Conservation (phyloP, 129 eudicot genomes). For the Deinandra increscens region DNA sequence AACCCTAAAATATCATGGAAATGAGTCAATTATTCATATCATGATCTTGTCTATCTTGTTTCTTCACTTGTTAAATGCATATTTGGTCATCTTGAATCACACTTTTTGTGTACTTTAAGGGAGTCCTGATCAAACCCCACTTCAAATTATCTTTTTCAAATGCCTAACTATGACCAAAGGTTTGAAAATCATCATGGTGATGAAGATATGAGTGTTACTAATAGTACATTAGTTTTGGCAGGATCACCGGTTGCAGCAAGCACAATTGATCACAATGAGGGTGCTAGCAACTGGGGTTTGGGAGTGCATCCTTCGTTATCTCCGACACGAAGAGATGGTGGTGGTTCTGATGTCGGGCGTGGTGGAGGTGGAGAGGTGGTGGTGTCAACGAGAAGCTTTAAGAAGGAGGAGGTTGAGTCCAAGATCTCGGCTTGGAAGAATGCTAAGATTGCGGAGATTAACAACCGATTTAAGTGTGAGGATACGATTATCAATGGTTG, state of each 20-base stretch:
- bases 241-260: conserved; percentile 36
- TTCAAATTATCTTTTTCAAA: conserved; percentile 14
- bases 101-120: conserved; percentile 26
- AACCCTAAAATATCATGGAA: conserved; percentile 18
- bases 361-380: conserved; percentile 27
- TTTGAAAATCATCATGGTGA: conserved; percentile 27
- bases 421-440: conserved; percentile 87
- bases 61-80: conserved; percentile 21
- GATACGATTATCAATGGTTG: conserved; percentile 71
- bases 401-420: conserved; percentile 84
- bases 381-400: conserved; percentile 37
- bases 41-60: conserved; percentile 31
- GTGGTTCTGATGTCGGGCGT: not conserved
- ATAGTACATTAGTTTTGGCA: conserved; percentile 43
- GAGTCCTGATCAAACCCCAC: conserved; percentile 23
- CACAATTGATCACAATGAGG: conserved; percentile 38
- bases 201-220: conserved; percentile 35
- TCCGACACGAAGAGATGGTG: conserved; percentile 25
- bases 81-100: conserved; percentile 24
- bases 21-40: conserved; percentile 26
- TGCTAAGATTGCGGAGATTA: conserved; percentile 75
- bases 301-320: conserved; percentile 46
- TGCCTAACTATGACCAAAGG: conserved; percentile 33
- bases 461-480: conserved; percentile 82
- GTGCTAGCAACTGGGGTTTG: conserved; percentile 31